Evolutionary conservation across 768 basidiomycete genomes (phyloP), one percentile per base, ranked within the genome.

Genomic region (Candolleomyces aberdarensis): DNA sequence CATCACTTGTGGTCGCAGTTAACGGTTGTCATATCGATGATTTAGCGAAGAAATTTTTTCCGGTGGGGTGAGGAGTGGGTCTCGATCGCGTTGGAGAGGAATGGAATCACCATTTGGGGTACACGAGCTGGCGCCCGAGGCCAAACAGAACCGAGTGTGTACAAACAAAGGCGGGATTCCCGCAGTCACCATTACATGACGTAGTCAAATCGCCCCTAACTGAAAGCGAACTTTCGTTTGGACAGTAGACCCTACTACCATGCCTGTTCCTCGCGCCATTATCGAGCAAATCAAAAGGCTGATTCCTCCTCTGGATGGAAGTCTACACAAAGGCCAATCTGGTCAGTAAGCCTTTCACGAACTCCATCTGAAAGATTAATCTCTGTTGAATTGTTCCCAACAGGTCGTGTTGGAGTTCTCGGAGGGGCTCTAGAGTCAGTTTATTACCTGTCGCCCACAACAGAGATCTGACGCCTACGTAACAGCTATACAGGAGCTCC

Each of bases 401-500:
- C 66, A 86, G 94, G 96, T 41, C 84, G 96, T 46, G 89, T 98
- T 19, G 96, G 93, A 58, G 92, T 99, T 11, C 80, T 99, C 15
- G 96, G 96, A 62, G 96, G 96, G 32, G 94, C 94, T 41, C 78
- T 89, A 64, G 96, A 98, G 96, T 97, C 66, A 74, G 91, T 71
- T 10, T 31, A 8, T 10, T 39, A 20, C 39, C 11, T 41, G 41
- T 44, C 15, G 9, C 32, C 11, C 7, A 1, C 11, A 15, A 26
- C 5, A 8, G 20, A 15, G 17, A 26, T 29, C 29, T 61, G 15
- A 20, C 40, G 49, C 43, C 50, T 59, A 40, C 52, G 29, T 15
- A 48, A 15, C 63, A 97, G 96, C 71, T 98, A 98, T 74, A 92
- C 96, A 0, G 97, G 97, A 15, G 97, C 97, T 19, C 97, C 97